Base-by-base conservation (phyloP, 352 stramenopile genomes). In the Globisporangium paddicum region DNA sequence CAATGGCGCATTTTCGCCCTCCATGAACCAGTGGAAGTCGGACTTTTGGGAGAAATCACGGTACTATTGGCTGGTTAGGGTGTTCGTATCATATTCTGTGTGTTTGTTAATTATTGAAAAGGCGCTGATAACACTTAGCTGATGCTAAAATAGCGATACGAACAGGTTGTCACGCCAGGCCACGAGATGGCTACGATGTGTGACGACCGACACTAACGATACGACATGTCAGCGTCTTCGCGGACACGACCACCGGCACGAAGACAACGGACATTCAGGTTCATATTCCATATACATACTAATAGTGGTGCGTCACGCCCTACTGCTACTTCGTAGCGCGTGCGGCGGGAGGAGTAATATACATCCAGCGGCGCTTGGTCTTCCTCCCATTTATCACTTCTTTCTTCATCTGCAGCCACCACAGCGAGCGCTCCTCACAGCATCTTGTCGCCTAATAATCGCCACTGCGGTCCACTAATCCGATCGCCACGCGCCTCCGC, bases 341-440 rank as follows among this genome's bases (percentile, higher is more conserved):
- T 40, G 34, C 16, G 23, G 16, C 5, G 45, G 45, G 45, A 52
- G 41, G 40, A 42, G 28, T 61, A 61, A 35, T 61, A 55, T 61
- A 55, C 55, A 61, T 55, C 23, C 3, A 32, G 28, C 28, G 6
- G 28, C 42, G 16, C 52, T 5, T 18, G 26, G 25, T 23, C 14
- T 32, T 21, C 2, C 38, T 40, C 28, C 35, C 37, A 40, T 55
- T n/a, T n/a, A 55, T 61, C 44, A 35, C 67, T 23, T 38, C 38
- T 44, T 30, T 61, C 55, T 45, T 19, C 50, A 40, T 51, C 45
- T 46, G 3, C 19, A 18, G 21, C 42, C 49, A 26, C 13, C 38
- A 19, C 37, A 44, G 28, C 11, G 7, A 42, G 37, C 37, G 37
- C 14, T 42, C 37, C 19, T 25, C 40, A 3, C 10, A 57, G 32